Evolutionary conservation across 768 basidiomycete genomes (phyloP), one percentile per base, ranked within the genome.

Genomic region (Guyanaporus albipodus): DNA sequence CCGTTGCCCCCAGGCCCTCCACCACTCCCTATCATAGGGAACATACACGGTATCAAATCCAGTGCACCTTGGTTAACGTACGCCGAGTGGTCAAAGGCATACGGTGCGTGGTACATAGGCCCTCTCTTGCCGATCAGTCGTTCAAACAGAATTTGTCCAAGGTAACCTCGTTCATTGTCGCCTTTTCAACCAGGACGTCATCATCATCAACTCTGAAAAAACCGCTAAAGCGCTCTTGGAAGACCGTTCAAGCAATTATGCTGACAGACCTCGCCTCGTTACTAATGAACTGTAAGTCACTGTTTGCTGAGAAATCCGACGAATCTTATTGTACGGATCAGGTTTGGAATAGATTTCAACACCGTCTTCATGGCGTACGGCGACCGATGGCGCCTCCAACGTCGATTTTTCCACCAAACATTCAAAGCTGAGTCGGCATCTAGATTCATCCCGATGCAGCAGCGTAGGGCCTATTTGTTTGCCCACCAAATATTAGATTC

Each of bases 191-290:
- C 42, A 54, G 29, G 40, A 46, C 10, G 42, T 48, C 11, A 47
- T 50, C 32, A 48, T 51, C n/a, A 51, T 55, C 28, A 55, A 47
- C 29, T 51, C 53, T 12, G 44, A 46, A 11, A 58, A 45, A 23
- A n/a, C 43, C 7, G 48, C 50, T 3, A 46, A 44, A 28, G 47
- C 42, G n/a, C 46, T 55, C 17, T 32, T 58, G 9, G 54, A 61
- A 29, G 38, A 53, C 23, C 56, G 49, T 27, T 60, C 59, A 10
- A 37, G 31, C 3, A 61, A 52, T 8, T 61, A 61, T 43, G 38
- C 59, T 4, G 56, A 50, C 33, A 42, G 59, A 42, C 53, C 56
- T 7, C 18, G 24, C n/a, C 29, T 61, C 29, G 17, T 42, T 21
- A 58, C 56, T 19, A 49, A 42, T 29, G 23, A 28, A 18, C 22